Evolutionary conservation across 2,329 filamentous ascomycete species (phyloP).

Genomic region (Talaromyces pinophilus): DNA sequence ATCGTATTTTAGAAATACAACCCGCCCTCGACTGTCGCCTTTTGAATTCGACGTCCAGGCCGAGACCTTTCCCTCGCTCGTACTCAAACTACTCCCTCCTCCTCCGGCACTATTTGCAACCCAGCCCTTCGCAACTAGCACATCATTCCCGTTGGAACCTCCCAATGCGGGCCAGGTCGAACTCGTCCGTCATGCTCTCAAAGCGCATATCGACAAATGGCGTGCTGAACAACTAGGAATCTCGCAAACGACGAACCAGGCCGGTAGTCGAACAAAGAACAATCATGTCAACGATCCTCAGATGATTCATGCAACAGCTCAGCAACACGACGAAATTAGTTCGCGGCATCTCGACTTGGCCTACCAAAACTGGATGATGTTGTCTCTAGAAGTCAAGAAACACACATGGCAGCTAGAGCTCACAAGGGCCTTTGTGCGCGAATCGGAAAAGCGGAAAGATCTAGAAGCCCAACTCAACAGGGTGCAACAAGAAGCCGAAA

Average conservation of each 20-base stretch:
- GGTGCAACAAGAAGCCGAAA: conserved; percentile 51
- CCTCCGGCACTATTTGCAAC: conserved; percentile 81
- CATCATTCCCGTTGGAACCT: conserved; percentile 78
- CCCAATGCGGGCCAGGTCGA: conserved; percentile 74
- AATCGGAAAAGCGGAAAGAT: conserved; percentile 47
- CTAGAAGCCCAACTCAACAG: conserved; percentile 47
- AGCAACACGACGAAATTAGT: conserved; percentile 67
- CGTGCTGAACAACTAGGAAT: conserved; percentile 50
- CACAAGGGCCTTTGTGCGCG: conserved; percentile 49
- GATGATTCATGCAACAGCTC: conserved; percentile 52
- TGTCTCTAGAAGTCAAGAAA: conserved; percentile 57
- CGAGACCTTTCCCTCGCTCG: conserved; percentile 82
- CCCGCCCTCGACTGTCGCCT: conserved; percentile 39
- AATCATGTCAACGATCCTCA: conserved; percentile 37
- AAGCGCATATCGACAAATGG: conserved; percentile 67
- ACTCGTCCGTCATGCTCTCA: conserved; percentile 67
- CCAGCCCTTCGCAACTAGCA: conserved; percentile 73
- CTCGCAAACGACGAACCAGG: conserved; percentile 40
- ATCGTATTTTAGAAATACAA: conserved; percentile 7
- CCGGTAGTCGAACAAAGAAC: conserved; percentile 43
- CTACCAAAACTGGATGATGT: conserved; percentile 72
- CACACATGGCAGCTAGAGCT: conserved; percentile 52
- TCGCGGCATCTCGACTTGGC: conserved; percentile 74
- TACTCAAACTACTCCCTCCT: conserved; percentile 75
- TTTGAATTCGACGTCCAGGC: conserved; percentile 83